Evolutionary conservation across 2,329 filamentous ascomycete species (phyloP), one percentile per base, ranked within the genome.

Genomic region (Gliomastix tumulicola): DNA sequence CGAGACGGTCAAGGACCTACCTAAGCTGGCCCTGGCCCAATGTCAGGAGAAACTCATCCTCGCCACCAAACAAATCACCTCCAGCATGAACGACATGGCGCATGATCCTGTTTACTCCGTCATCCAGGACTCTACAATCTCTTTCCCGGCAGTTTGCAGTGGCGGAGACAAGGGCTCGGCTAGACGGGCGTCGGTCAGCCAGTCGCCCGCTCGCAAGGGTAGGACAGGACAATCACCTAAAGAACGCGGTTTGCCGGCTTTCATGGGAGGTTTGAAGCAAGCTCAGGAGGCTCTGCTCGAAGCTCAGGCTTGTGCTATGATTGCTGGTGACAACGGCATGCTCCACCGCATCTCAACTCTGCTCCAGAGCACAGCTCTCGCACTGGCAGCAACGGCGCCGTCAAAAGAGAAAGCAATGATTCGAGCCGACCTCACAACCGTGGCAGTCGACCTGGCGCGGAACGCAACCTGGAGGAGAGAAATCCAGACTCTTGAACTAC

Each of bases 51-150:
- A 79, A 27, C 69, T 86, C 37, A 69, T 77, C 10, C 76, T 76
- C 39, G 85, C 84, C 16, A 78, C 78, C 37, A 77, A 82, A 32
- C 72, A 84, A 30, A 67, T 88, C 41, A 71, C 77, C 13, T 74
- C 83, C 55, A 84, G 81, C 43, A 69, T 84, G 49, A 76, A 82
- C 32, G 73, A 82, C 49, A 85, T 95, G 66, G 74, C 80, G 11
- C 73, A 75, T 5, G 86, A 95, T 57, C 82, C 89, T 4, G 83
- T 92, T 4, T 94, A 90, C 56, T 94, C 87, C 15, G 84, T 90
- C 9, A 74, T 97, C 13, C 86, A 90, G 32, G 92, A 98, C 50
- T 96, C 92, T 1, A 95, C 88, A 0, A 80, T 96, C 19, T 94
- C 88, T 0, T 83, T 90, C 41, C 88, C 89, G 2, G 80, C 86